Evolutionary conservation across 176 grass and related monocot species (phyloP), one percentile per base, ranked within the genome.

Genomic region (Hyparrhenia diplandra): DNA sequence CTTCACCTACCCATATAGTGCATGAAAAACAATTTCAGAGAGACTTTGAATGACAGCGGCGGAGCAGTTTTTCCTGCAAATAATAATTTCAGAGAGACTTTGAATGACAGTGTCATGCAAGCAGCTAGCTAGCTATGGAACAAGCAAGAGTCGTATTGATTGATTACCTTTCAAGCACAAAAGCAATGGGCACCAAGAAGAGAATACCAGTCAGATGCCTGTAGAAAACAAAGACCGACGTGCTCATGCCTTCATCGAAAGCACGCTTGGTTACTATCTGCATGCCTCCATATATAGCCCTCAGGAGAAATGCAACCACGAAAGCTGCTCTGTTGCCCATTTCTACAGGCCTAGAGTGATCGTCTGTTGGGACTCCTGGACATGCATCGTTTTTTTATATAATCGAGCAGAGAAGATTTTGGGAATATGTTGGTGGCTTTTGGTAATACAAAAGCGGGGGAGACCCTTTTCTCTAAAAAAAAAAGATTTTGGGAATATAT

Each of bases 211-310:
- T 43, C 1, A 27, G 17, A 76, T 87, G 81, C 47, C 89, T 81
- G 66, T 91, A 91, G 89, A 91, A 91, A 73, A 87, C 89, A 41
- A 87, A 85, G 6, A 91, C 81, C 27, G 27, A 77, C 2, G 72
- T 82, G 77, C 67, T 91, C 77, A 78, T 74, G 66, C 85, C 89
- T 42, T 59, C 37, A 5, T 68, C 42, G 32, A 91, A 88, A 3
- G 82, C 85, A 54, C 2, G 9, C 47, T 88, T 88, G 9, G 73
- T 77, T 21, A 88, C 3, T 66, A 88, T 82, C n/a, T 88, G 82
- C 89, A 82, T 78, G 37, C 76, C 89, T 42, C 77, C 71, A 42
- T 87, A 91, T 74, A 88, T 73, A 13, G 58, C 10, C 31, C 82
- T 72, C 13, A 88, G 30, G 37, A 91, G 73, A 72, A 91, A 49